phyloP scores from a whole-genome alignment of 2,329 filamentous ascomycete species.

The Ascochyta pisi region DNA sequence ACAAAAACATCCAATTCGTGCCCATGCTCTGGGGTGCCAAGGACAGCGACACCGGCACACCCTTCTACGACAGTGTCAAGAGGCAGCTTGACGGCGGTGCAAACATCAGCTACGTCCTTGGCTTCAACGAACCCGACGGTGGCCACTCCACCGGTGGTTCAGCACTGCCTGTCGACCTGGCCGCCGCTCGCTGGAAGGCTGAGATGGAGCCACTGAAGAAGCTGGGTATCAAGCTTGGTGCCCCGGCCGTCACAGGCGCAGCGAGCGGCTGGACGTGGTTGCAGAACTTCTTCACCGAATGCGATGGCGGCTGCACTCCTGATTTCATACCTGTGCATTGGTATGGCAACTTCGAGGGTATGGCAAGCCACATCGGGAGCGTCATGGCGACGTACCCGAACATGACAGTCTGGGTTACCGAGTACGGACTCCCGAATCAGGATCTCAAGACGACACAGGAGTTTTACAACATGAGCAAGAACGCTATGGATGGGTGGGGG shows the following conservation, averaged over 20 bases:
- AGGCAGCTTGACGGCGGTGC: constrained; percentile 59
- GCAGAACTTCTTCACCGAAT: constrained; percentile 68
- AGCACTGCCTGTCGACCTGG: constrained; percentile 63
- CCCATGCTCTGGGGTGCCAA: constrained; percentile 79
- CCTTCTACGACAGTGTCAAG: constrained; percentile 68
- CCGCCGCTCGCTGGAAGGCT: constrained; percentile 72
- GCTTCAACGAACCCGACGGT: constrained; percentile 81
- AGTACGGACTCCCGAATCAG: constrained; percentile 69
- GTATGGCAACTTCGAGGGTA: constrained; percentile 71
- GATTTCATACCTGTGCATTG: constrained; percentile 62
- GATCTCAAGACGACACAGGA: constrained; percentile 63
- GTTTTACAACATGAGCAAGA: constrained; percentile 71
- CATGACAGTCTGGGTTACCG: constrained; percentile 76
- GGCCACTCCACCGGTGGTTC: constrained; percentile 64
- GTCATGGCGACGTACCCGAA: constrained; percentile 58
- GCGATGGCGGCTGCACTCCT: constrained; percentile 52
- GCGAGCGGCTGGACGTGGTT: constrained; percentile 71
- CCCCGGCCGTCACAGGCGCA: constrained; percentile 73
- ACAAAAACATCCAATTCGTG: constrained; percentile 70
- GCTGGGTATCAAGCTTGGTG: constrained; percentile 69
- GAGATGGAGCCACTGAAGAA: constrained; percentile 74
- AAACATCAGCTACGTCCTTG: constrained; percentile 72
- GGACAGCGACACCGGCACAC: constrained; percentile 54
- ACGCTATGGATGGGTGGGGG: constrained; percentile 70
- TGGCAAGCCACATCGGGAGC: constrained; percentile 71